Evolutionary conservation across 2,329 filamentous ascomycete genomes (phyloP), one percentile per base, ranked within the genome.

Genomic region (Hypoxylon sp.): DNA sequence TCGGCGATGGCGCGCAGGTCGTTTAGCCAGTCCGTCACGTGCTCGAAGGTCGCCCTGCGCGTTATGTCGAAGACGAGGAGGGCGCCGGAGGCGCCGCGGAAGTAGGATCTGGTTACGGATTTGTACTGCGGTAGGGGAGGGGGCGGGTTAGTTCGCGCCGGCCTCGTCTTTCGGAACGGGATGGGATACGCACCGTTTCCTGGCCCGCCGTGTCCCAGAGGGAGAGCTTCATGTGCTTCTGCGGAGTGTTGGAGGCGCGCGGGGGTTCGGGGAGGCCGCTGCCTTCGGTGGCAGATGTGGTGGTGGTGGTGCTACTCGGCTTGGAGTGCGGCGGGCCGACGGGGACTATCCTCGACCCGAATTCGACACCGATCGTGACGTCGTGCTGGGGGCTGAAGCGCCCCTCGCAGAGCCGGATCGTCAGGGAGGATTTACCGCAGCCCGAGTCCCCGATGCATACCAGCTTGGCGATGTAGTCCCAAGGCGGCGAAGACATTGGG

Each of bases 391-490:
- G 88, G 58, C 92, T 93, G 84, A 98, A 97, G 78, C 95, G 93
- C 74, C 94, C 94, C 85, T 97, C 95, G 83, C 95, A 97, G 69
- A 98, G 92, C 69, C 95, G 93, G 78, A 97, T 94, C 60, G 94
- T 97, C 72, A 97, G 88, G 80, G 93, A 88, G 67, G 93, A 97
- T 84, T 99, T 99, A 76, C 96, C 96, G 77, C 93, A 97, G 77
- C 94, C 96, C 46, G 92, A 96, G 83, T 98, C 96, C 79, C 96
- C 96, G 75, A 99, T 93, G 82, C 93, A 97, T 77, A 98, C 95
- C 74, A 99, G 92, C 82, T 99, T 99, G 79, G 95, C 94, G 78
- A 98, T 99, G 84, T 96, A 98, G 83, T 98, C 93, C 95, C 95
- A 98, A 80, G 93, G 91, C 75, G 89, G 86, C 69, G 84, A 78